These are phyloP conservation scores for Eucalyptus virginea DNA, from an alignment of 345 rosid genomes.

Conservation along the genomic window DNA sequence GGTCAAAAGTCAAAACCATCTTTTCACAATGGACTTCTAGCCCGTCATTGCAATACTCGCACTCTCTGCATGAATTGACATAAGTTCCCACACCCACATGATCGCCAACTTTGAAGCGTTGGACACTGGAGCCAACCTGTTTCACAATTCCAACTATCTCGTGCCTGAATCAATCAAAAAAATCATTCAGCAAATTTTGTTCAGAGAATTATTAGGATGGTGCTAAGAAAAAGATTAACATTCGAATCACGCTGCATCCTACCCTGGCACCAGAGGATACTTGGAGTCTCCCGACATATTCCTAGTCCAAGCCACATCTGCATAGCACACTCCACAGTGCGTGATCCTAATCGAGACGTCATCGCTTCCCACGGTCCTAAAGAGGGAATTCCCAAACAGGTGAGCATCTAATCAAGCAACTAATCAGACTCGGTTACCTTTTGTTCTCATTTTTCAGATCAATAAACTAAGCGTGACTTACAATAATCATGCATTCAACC, in stretches of 20 bases:
- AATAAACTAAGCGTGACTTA: neutral
- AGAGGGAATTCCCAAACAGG: neutral
- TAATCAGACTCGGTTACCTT: neutral
- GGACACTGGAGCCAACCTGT: constrained; percentile 66
- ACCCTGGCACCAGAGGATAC: constrained; percentile 91
- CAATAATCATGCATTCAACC: neutral
- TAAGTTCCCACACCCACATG: constrained; percentile 84
- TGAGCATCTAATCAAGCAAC: neutral
- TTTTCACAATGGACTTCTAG: constrained; percentile 49
- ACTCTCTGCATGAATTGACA: constrained; percentile 70
- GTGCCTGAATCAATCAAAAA: constrained; percentile 26
- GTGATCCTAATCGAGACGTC: constrained; percentile 38
- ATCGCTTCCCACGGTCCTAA: constrained; percentile 45
- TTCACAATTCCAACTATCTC: constrained; percentile 74
- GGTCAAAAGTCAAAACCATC: constrained; percentile 53
- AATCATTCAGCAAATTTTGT: neutral
- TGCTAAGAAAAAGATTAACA: neutral
- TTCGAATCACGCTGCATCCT: neutral
- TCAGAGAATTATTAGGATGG: neutral
- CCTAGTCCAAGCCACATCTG: constrained; percentile 61
- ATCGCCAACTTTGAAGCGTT: constrained; percentile 59
- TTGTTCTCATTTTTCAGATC: neutral
- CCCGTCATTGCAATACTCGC: constrained; percentile 55
- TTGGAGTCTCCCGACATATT: constrained; percentile 39
- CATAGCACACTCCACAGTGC: constrained; percentile 85